These are phyloP conservation scores for Kitagawia praeruptora DNA, from an alignment of 129 eudicot species.

Conservation along the genomic window DNA sequence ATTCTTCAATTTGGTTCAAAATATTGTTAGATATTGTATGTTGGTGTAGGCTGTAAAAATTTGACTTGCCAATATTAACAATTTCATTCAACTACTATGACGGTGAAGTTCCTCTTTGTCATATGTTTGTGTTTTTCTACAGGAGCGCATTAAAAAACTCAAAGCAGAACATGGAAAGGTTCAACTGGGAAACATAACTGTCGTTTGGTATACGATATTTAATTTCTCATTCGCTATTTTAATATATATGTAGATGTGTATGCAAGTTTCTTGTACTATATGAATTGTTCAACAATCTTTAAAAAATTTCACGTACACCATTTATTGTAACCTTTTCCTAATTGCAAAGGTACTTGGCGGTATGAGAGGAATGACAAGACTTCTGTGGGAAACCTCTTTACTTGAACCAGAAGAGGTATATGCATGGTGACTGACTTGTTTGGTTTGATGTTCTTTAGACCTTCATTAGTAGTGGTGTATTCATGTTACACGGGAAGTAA, in stretches of 20 bases:
- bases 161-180: conserved; percentile 26
- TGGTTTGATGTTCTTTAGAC: conserved; percentile 4
- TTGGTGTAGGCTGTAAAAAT: no score
- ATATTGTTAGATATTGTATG: no score
- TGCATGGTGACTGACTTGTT: neutral
- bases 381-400: conserved; percentile 97
- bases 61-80: neutral
- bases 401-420: no score
- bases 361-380: conserved; percentile 98
- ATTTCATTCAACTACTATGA: neutral
- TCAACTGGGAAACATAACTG: conserved; percentile 93
- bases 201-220: conserved; percentile 63
- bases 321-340: conserved; percentile 3
- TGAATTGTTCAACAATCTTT: neutral
- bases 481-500: neutral
- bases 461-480: neutral
- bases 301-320: neutral
- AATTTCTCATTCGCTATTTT: neutral
- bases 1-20: no score
- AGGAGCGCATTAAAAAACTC: conserved; percentile 12
- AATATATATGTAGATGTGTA: neutral
- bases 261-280: neutral
- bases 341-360: conserved; percentile 86
- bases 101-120: neutral
- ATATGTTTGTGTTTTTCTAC: neutral